Evolutionary conservation across 768 basidiomycete species (phyloP).

Genomic region (Tylopilus vinaceipallidus): DNA sequence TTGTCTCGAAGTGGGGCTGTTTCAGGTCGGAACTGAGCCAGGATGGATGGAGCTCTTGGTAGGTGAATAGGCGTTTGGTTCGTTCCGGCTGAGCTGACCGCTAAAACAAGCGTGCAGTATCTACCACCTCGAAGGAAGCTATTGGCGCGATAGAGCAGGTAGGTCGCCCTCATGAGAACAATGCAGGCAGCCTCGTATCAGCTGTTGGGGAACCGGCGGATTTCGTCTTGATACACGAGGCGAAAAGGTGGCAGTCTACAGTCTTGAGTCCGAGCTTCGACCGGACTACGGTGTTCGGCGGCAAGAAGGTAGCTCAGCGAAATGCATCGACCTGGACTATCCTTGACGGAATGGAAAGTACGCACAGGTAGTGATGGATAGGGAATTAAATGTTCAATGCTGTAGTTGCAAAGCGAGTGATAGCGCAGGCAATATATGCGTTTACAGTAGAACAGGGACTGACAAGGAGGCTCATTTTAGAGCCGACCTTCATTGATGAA

Average conservation of each 20-base stretch:
- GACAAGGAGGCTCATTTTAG: too few relatives aligned
- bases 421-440: constrained; percentile 1
- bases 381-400: neutral
- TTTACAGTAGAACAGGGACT: neutral
- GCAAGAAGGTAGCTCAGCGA: constrained; percentile 16
- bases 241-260: constrained; percentile 41
- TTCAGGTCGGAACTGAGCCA: constrained; percentile 51
- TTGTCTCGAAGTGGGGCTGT: constrained; percentile 55
- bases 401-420: neutral
- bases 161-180: neutral
- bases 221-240: constrained; percentile 57
- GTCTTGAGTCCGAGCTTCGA: constrained; percentile 45
- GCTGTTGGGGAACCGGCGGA: constrained; percentile 46
- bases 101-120: constrained; percentile 45
- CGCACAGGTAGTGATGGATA: neutral
- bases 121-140: constrained; percentile 50
- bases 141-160: constrained; percentile 35
- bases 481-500: neutral
- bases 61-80: constrained; percentile 16
- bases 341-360: constrained; percentile 12
- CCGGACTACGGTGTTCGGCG: constrained; percentile 18
- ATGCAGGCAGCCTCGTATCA: constrained; percentile 33
- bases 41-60: constrained; percentile 51
- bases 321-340: constrained; percentile 18
- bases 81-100: constrained; percentile 2